Conservation (phyloP, 1,284 basidiomycete genomes). For the Moesziomyces sp. region DNA sequence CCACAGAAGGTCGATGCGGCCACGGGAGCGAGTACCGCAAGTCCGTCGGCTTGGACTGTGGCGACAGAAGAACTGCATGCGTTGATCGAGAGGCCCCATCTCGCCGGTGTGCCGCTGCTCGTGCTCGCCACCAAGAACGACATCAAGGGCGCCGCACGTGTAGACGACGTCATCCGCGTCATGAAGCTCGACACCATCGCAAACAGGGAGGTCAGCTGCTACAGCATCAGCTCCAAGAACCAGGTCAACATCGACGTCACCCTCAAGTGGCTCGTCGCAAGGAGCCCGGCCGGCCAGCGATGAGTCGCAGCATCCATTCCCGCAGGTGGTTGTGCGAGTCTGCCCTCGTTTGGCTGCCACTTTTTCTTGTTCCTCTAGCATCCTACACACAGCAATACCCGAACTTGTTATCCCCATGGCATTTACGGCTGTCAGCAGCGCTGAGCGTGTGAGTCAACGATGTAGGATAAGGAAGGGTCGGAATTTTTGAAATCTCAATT, state of each 20-base stretch:
- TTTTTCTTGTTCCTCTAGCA: background rate
- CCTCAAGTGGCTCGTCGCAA: conserved; percentile 70
- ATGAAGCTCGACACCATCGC: conserved; percentile 76
- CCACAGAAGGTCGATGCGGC: too few species aligned
- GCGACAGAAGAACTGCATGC: conserved; percentile 91
- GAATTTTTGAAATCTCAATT: too few species aligned
- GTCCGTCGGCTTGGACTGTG: conserved; percentile 68
- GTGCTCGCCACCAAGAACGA: conserved; percentile 99
- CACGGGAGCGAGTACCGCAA: conserved; percentile 9
- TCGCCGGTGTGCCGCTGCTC: conserved; percentile 84
- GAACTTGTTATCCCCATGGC: background rate
- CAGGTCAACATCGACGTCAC: conserved; percentile 83
- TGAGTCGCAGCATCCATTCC: conserved; percentile 9
- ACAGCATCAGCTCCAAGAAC: conserved; percentile 82
- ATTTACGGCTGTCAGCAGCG: too few species aligned
- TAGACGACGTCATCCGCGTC: conserved; percentile 85
- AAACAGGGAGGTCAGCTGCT: conserved; percentile 71
- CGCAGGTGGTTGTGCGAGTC: background rate
- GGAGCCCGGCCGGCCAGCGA: conserved; percentile 51
- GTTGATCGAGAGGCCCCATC: conserved; percentile 78
- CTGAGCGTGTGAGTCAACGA: too few species aligned
- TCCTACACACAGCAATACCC: conserved; percentile 10
- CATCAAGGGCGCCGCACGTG: conserved; percentile 79
- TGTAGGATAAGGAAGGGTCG: background rate
- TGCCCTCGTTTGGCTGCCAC: too few species aligned